Base-by-base conservation (phyloP, 2,329 filamentous ascomycete genomes). In the Graphilbum sp. region DNA sequence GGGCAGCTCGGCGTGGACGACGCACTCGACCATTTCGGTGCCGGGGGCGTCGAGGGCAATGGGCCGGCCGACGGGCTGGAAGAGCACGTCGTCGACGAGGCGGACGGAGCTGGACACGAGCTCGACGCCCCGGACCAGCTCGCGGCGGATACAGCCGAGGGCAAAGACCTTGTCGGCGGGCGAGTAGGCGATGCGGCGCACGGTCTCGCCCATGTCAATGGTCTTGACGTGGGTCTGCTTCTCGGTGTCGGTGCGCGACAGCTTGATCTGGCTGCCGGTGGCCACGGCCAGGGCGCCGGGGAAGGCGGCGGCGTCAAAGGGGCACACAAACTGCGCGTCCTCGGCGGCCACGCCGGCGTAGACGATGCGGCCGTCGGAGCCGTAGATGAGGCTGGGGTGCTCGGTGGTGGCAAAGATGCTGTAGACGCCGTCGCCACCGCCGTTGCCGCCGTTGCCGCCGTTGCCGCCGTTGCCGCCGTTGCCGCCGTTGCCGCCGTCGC, bases 301-400 rank as follows among this genome's bases (percentile, higher is more conserved):
- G 50, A 83, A 98, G 2, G 80, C 81, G 47, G 79, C 74, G 0
- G 79, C 69, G 53, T 95, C 72, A 51, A 98, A 92, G 0, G 80
- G 70, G 43, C 83, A 90, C 6, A 96, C 77, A 35, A 74, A 79
- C 1, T 77, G 78, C 1, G 85, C 83, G 45, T 86, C 79, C 43
- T 94, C 83, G 3, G 87, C 85, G 12, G 88, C 94, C 2, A 95
- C 84, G 2, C 90, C 87, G 5, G 87, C 94, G 59, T 92, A 98
- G 1, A 94, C 75, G 31, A 95, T 79, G 18, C 87, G 72, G 1
- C 82, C 84, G 52, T 95, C 86, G 0, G 78, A 76, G 9, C 81
- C 82, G 52, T 98, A 95, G 35, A 98, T 94, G 39, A 98, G 60
- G 45, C 84, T 95, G 0, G 90, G 83, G 52, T 95, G 85, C 50